These are phyloP conservation scores for Paratinospora sagittata DNA, from an alignment of 164 flowering plant species.

Conservation along the genomic window DNA sequence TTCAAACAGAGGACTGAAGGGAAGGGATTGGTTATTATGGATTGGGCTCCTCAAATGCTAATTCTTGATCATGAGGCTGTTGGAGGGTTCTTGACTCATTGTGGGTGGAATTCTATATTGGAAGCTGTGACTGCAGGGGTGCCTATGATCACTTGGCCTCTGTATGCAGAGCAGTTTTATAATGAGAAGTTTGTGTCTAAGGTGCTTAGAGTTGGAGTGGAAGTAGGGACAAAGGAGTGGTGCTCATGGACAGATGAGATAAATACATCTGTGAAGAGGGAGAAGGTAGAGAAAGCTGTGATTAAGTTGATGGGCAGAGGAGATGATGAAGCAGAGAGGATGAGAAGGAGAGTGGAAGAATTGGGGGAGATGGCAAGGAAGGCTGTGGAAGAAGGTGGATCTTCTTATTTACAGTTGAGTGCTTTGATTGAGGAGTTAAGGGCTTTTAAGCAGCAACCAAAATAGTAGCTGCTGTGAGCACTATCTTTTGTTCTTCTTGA, in stretches of 20 bases:
- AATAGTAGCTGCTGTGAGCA: too few relatives aligned
- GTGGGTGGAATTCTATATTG: constrained; percentile 28
- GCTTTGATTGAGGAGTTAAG: constrained; percentile 11
- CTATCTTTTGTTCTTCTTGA: too few relatives aligned
- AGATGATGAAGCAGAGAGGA: constrained; percentile 12
- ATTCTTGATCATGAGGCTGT: constrained; percentile 28
- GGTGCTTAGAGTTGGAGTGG: constrained; percentile 29
- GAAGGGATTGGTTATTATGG: constrained; percentile 29
- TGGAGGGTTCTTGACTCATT: constrained; percentile 34
- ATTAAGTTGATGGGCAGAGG: constrained; percentile 8
- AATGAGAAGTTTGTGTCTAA: constrained; percentile 40
- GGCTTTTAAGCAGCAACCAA: not conserved
- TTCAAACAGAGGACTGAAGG: constrained; percentile 25
- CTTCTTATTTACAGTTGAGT: constrained; percentile 3
- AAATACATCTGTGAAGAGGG: constrained; percentile 3
- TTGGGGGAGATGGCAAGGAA: constrained; percentile 9
- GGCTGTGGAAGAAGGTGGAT: constrained; percentile 23
- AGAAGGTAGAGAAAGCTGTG: constrained; percentile 9
- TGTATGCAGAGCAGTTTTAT: constrained; percentile 46
- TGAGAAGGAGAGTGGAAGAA: constrained; percentile 10
- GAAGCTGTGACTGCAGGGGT: constrained; percentile 39
- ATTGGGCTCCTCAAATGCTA: constrained; percentile 38
- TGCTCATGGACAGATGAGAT: not conserved
- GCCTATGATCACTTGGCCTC: constrained; percentile 48
- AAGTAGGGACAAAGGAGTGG: constrained; percentile 11